Evolutionary conservation across 2,329 filamentous ascomycete genomes (phyloP).

Genomic region (Phyllosticta paracitricarpa): DNA sequence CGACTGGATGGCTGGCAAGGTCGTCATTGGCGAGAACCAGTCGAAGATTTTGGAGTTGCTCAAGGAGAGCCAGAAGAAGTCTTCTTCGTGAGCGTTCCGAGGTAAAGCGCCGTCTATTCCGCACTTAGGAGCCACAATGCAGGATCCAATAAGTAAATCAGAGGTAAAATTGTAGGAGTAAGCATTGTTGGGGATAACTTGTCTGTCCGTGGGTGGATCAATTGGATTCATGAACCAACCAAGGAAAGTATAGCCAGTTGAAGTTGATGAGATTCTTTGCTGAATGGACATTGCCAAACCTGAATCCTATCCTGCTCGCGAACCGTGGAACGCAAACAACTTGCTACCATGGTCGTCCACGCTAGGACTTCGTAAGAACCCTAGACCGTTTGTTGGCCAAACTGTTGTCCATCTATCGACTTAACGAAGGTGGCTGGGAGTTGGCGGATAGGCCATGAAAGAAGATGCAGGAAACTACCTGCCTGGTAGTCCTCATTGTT

Average conservation of each 20-base stretch:
- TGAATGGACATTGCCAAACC: neutral
- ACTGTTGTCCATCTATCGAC: neutral
- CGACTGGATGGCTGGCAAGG: slow-evolving; percentile 89
- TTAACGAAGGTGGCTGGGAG: too few species aligned
- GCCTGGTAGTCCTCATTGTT: too few species aligned
- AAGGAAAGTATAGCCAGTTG: neutral
- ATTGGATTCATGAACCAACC: neutral
- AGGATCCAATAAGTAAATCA: neutral
- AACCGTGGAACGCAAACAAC: neutral
- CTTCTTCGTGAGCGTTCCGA: neutral
- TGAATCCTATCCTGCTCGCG: too few species aligned
- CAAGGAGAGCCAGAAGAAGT: slow-evolving; percentile 43
- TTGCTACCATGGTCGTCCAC: neutral
- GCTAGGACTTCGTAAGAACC: neutral
- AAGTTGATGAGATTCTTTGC: neutral
- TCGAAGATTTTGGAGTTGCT: slow-evolving; percentile 83
- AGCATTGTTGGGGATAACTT: neutral
- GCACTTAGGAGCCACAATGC: neutral
- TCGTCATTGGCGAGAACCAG: slow-evolving; percentile 65
- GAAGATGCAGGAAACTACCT: neutral
- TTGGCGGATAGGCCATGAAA: too few species aligned
- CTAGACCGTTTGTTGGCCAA: neutral
- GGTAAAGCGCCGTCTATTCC: neutral
- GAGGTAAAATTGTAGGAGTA: neutral
- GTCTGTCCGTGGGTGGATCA: neutral